Percentiles rank a stretch among this genome's conserved stretches.
Conservation (phyloP, 306 rosid genomes). For the Dryas octopetala region DNA sequence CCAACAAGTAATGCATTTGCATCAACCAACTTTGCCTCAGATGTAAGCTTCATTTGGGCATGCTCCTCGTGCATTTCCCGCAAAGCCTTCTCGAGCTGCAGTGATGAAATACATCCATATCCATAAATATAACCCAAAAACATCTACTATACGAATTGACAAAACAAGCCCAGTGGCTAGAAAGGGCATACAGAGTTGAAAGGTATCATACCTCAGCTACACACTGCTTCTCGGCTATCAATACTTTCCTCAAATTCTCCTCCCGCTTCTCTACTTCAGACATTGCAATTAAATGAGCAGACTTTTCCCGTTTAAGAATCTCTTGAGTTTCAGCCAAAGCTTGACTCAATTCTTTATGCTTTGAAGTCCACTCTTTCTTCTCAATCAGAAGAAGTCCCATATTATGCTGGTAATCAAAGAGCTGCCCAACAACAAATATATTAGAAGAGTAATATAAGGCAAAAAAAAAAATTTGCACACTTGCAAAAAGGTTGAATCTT, state of each 20-base stretch:
- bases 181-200: background rate
- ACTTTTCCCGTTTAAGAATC: slow-evolving; percentile 78
- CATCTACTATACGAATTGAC: slow-evolving; percentile 14
- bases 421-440: slow-evolving; percentile 42
- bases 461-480: background rate
- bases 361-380: slow-evolving; percentile 70
- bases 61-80: slow-evolving; percentile 59
- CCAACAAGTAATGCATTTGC: slow-evolving; percentile 65
- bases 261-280: slow-evolving; percentile 72
- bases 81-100: slow-evolving; percentile 80
- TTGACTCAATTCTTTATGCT: slow-evolving; percentile 57
- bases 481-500: too few species aligned
- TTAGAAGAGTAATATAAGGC: background rate
- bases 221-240: slow-evolving; percentile 65
- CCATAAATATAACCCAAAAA: background rate
- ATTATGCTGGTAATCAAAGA: slow-evolving; percentile 82
- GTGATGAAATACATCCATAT: slow-evolving; percentile 10
- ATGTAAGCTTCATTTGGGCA: slow-evolving; percentile 43
- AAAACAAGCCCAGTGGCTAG: slow-evolving; percentile 1
- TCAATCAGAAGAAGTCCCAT: slow-evolving; percentile 91
- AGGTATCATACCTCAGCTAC: slow-evolving; percentile 60
- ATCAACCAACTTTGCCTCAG: slow-evolving; percentile 63
- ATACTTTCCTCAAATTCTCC: slow-evolving; percentile 64
- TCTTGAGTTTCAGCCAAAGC: slow-evolving; percentile 69
- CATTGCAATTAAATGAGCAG: slow-evolving; percentile 67